Conservation (phyloP, 176 grass and related monocot species). For the Tuctoria greenei region DNA sequence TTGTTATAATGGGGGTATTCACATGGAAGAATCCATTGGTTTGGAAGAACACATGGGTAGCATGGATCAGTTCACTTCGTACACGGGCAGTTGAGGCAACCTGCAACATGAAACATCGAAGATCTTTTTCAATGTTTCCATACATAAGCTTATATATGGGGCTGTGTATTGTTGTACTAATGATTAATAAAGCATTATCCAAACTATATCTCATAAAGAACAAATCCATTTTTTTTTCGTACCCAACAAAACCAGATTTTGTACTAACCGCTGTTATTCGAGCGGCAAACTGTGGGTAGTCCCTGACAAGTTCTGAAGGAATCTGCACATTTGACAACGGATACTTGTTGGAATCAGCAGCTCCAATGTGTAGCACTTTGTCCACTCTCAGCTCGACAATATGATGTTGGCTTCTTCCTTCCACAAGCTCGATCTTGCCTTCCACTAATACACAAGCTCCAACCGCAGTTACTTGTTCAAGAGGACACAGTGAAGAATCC, state of each 20-base stretch:
- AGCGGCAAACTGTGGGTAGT: conserved; percentile 43
- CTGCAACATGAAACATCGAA: conserved; percentile 28
- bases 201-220: too few species aligned
- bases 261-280: conserved; percentile 46
- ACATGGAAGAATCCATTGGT: conserved; percentile 61
- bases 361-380: conserved; percentile 56
- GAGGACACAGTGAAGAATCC: conserved; percentile 46
- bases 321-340: conserved; percentile 36
- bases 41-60: conserved; percentile 55
- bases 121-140: neutral
- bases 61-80: conserved; percentile 42
- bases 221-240: too few species aligned
- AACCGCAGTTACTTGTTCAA: conserved; percentile 40
- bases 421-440: conserved; percentile 45
- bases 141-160: too few species aligned
- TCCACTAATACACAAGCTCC: conserved; percentile 57
- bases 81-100: conserved; percentile 55
- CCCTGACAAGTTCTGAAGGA: conserved; percentile 42
- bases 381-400: conserved; percentile 54
- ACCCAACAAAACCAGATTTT: neutral
- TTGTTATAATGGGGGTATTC: conserved; percentile 60
- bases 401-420: conserved; percentile 14
- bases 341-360: conserved; percentile 46
- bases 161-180: too few species aligned
- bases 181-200: too few species aligned